Conservation (phyloP, 805 yeast genomes). For the Dipodascopsis uninucleata region DNA sequence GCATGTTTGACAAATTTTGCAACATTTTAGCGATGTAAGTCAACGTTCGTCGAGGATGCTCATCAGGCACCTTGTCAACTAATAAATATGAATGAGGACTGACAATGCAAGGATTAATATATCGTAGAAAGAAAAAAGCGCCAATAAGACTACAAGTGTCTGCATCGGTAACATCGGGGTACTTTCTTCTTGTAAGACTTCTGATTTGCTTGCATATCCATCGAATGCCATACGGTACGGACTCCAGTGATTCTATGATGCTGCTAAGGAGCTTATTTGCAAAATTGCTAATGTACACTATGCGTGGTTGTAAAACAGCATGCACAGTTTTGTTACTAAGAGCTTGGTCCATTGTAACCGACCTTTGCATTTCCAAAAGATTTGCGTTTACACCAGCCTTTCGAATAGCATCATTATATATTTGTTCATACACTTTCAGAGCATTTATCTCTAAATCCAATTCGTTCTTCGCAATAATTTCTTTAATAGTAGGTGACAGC, state of each 20-base stretch:
- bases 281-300: slow-evolving; percentile 26
- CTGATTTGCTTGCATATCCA: slow-evolving; percentile 66
- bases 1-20: slow-evolving; percentile 83
- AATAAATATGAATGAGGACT: slow-evolving; percentile 65
- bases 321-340: slow-evolving; percentile 33
- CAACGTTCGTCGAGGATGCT: slow-evolving; percentile 56
- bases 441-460: slow-evolving; percentile 36
- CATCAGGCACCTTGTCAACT: slow-evolving; percentile 38
- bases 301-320: slow-evolving; percentile 33
- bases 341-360: slow-evolving; percentile 35
- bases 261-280: slow-evolving; percentile 44
- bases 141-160: slow-evolving; percentile 54
- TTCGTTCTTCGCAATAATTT: slow-evolving; percentile 31
- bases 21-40: slow-evolving; percentile 77
- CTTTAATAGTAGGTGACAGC: slow-evolving; percentile 32
- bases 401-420: slow-evolving; percentile 1
- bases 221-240: slow-evolving; percentile 68
- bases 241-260: slow-evolving; percentile 51
- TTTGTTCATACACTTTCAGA: too few relatives aligned
- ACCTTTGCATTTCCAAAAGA: slow-evolving; percentile 13
- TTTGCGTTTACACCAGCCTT: slow-evolving; percentile 11
- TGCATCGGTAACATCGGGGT: slow-evolving; percentile 51
- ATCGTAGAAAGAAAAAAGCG: slow-evolving; percentile 76
- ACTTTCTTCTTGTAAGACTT: slow-evolving; percentile 52
- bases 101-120: slow-evolving; percentile 84